Conservation (phyloP, 2,329 filamentous ascomycete genomes). For the Botrytis fabae region DNA sequence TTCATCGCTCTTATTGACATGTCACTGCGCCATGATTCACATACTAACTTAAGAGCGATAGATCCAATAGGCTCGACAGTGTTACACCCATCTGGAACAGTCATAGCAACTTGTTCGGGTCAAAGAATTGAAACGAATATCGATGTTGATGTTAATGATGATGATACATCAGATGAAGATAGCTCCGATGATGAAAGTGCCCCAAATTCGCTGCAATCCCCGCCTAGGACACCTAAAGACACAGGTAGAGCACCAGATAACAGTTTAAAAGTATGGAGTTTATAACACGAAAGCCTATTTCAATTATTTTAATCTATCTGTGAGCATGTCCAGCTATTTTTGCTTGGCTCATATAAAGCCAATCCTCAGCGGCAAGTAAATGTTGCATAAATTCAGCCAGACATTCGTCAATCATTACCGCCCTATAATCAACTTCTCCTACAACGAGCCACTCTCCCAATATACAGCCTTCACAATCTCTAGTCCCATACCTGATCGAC, state of each 20-base stretch:
- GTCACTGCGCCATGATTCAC: background rate
- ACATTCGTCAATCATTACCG: background rate
- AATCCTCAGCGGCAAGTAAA: background rate
- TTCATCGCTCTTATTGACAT: background rate
- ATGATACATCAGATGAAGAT: constrained; percentile 24
- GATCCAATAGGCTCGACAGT: constrained; percentile 38
- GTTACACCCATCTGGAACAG: constrained; percentile 40
- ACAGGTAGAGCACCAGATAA: constrained; percentile 42
- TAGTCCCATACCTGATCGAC: constrained; percentile 49
- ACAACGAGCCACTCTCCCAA: background rate
- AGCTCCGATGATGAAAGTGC: constrained; percentile 18
- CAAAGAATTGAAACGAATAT: constrained; percentile 30
- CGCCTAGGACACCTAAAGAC: constrained; percentile 2
- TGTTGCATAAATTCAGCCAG: background rate
- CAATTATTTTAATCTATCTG: background rate
- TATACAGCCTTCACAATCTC: background rate
- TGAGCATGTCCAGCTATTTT: background rate
- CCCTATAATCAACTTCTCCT: background rate
- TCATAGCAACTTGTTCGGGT: constrained; percentile 41
- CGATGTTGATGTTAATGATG: constrained; percentile 21
- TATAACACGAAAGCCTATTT: constrained; percentile 35
- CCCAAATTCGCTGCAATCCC: background rate
- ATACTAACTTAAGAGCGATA: constrained; percentile 24
- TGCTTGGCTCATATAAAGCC: background rate
- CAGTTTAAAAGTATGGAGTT: constrained; percentile 50